Conservation (phyloP, 306 rosid species). For the Castanea mollissima region DNA sequence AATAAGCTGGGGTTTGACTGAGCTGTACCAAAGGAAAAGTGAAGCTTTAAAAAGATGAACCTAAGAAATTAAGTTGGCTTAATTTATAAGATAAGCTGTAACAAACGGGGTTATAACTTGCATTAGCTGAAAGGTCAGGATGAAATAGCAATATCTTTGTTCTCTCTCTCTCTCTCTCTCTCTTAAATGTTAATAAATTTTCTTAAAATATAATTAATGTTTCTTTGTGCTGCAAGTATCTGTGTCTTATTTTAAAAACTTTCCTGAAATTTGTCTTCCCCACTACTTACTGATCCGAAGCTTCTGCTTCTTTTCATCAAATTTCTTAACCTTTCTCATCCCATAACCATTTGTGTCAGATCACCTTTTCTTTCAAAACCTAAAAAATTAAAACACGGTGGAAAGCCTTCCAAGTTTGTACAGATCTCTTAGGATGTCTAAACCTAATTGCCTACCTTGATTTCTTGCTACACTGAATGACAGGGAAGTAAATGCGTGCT, state of each 20-base stretch:
- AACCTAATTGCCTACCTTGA: constrained; percentile 47
- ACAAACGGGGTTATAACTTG: neutral
- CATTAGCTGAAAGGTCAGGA: neutral
- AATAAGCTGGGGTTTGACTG: no score
- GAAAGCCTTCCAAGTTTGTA: constrained; percentile 4
- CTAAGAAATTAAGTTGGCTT: no score
- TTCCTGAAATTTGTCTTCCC: neutral
- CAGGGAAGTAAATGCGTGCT: constrained; percentile 82
- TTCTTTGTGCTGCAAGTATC: neutral
- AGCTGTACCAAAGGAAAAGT: no score
- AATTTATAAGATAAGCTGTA: no score
- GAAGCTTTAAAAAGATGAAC: no score
- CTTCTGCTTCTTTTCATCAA: neutral
- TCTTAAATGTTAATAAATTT: neutral
- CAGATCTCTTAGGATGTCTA: constrained; percentile 16
- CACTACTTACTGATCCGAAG: neutral
- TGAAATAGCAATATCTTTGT: neutral
- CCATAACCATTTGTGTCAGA: neutral
- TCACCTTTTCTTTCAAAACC: neutral
- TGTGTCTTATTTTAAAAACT: neutral
- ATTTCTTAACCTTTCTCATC: neutral
- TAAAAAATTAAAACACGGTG: neutral
- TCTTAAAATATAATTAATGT: neutral
- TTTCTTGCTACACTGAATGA: constrained; percentile 56
- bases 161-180: neutral